Percentiles rank a stretch among this genome's conserved stretches.
Conservation (phyloP, 257 asterid species). For the Solanum paucissectum region DNA sequence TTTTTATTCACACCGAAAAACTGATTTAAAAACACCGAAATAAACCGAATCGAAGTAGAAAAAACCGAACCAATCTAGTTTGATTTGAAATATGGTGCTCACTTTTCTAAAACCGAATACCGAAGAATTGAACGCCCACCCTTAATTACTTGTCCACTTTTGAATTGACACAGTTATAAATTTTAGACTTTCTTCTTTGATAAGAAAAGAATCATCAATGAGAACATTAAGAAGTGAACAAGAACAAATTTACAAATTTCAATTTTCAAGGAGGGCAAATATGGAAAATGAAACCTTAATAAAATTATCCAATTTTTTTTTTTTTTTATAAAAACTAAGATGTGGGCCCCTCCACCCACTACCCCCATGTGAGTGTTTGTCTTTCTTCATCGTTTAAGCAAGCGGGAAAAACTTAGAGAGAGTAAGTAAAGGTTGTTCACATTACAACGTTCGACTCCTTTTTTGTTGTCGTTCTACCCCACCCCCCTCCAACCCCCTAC, state of each 20-base stretch:
- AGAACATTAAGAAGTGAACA: neutral
- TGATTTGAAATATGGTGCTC: no score
- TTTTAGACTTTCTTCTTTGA: neutral
- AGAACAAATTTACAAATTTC: neutral
- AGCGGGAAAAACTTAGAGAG: neutral
- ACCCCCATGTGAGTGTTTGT: neutral
- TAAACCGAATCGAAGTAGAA: no score
- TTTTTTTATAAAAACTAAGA: no score
- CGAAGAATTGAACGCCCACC: no score
- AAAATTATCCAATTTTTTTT: neutral
- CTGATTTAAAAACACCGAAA: no score
- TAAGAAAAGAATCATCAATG: neutral
- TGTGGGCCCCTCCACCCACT: neutral
- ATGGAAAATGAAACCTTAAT: neutral
- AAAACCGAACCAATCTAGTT: no score
- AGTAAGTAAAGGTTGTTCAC: conserved; percentile 8
- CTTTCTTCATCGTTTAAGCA: neutral
- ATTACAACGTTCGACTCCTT: conserved; percentile 36
- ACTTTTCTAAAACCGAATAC: no score
- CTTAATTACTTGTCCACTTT: no score
- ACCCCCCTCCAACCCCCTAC: neutral
- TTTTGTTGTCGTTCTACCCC: neutral
- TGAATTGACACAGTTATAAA: neutral
- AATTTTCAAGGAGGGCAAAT: neutral
- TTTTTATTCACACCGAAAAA: no score